A percentile compares a stretch with the other conserved stretches of the same genome.
Evolutionary conservation across 768 basidiomycete species (phyloP).

Genomic region (Rhizopogon sp.): DNA sequence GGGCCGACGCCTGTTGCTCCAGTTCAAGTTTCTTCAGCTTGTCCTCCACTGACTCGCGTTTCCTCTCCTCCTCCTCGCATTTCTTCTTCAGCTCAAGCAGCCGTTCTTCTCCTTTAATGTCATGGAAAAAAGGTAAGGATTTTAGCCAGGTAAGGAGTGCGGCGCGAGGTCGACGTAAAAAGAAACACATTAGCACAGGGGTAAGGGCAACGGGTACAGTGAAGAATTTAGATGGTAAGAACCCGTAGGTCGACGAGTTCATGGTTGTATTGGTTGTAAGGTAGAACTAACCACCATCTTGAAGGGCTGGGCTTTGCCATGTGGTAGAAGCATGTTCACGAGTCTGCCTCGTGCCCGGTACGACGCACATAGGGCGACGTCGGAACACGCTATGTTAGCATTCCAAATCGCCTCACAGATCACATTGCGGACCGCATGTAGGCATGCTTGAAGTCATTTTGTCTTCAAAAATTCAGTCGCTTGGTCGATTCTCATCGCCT

Average conservation of each 20-base stretch:
- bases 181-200: constrained; percentile 17
- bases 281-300: constrained; percentile 14
- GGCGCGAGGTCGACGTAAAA: constrained; percentile 7
- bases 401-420: not conserved
- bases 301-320: constrained; percentile 16
- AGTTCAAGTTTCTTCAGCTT: constrained; percentile 14
- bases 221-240: constrained; percentile 22
- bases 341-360: constrained; percentile 1
- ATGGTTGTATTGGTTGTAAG: constrained; percentile 21
- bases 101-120: not conserved
- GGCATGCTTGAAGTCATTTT: not conserved
- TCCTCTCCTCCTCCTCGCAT: constrained; percentile 17
- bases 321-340: constrained; percentile 15
- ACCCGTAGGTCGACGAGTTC: constrained; percentile 24
- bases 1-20: not conserved
- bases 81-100: constrained; percentile 7
- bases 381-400: constrained; percentile 18
- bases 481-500: not conserved
- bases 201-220: constrained; percentile 25
- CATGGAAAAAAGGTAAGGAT: not conserved
- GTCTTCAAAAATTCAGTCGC: not conserved
- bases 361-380: constrained; percentile 10
- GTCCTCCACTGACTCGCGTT: constrained; percentile 8
- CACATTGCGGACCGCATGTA: constrained; percentile 1
- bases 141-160: not conserved